Evolutionary conservation across 164 flowering plant genomes (phyloP).

Genomic region (Aristolochia fimbriata): DNA sequence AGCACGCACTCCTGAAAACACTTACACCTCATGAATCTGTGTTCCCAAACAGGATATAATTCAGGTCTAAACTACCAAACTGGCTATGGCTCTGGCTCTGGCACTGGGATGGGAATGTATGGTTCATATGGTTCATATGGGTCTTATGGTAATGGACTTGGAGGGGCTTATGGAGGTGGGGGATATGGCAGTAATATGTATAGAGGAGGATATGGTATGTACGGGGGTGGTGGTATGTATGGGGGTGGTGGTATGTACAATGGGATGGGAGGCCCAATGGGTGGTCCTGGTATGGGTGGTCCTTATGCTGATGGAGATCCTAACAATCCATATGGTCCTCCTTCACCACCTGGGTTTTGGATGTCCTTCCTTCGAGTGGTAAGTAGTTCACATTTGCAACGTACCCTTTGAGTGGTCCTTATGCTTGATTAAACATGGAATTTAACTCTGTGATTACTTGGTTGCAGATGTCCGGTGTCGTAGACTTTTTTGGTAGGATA

Average conservation of each 20-base stretch:
- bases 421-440: background rate
- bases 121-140: constrained; percentile 39
- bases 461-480: constrained; percentile 88
- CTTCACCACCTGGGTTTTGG: constrained; percentile 94
- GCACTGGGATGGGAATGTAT: constrained; percentile 50
- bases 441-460: background rate
- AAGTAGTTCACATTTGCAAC: constrained; percentile 11
- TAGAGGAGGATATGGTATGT: constrained; percentile 39
- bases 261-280: constrained; percentile 56
- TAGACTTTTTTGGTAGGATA: constrained; percentile 71
- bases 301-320: constrained; percentile 77
- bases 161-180: constrained; percentile 49
- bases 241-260: constrained; percentile 52
- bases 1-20: too few relatives aligned
- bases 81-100: constrained; percentile 56
- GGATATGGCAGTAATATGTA: constrained; percentile 30
- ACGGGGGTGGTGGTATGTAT: constrained; percentile 21
- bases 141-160: constrained; percentile 34
- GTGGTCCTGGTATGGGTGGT: constrained; percentile 50
- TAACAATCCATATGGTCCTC: constrained; percentile 65
- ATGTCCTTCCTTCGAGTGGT: constrained; percentile 68
- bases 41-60: constrained; percentile 38
- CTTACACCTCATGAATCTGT: too few relatives aligned
- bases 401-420: background rate
- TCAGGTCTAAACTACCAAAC: constrained; percentile 44